A percentile compares a stretch with the other conserved stretches of the same genome.
These are phyloP conservation scores for Aristolochia contorta DNA, from an alignment of 164 flowering plant genomes.

Conservation along the genomic window DNA sequence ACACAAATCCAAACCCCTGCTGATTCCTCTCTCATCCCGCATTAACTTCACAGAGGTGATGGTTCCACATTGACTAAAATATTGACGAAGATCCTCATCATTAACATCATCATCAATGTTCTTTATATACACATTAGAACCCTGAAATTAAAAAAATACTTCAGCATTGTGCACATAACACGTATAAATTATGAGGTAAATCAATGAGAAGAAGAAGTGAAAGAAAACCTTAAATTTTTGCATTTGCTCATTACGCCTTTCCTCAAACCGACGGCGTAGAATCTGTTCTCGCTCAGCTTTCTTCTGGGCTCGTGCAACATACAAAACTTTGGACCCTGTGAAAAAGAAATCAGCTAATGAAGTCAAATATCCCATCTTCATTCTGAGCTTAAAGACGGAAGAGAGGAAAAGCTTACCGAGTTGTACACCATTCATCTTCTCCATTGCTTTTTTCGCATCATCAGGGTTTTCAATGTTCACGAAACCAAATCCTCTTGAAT, in stretches of 20 bases:
- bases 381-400: background rate
- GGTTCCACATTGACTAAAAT: constrained; percentile 66
- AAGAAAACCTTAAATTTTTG: constrained; percentile 48
- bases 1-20: constrained; percentile 92
- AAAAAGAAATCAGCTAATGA: constrained; percentile 1
- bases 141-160: constrained; percentile 27
- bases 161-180: background rate
- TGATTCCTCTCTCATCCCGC: constrained; percentile 68
- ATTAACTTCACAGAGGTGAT: constrained; percentile 70
- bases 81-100: constrained; percentile 53
- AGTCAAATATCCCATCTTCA: background rate
- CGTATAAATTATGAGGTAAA: background rate
- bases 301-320: constrained; percentile 88
- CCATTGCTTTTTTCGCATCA: constrained; percentile 62
- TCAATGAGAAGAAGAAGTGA: background rate
- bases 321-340: constrained; percentile 61
- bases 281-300: constrained; percentile 65
- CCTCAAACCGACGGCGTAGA: constrained; percentile 58
- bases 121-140: constrained; percentile 74
- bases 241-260: constrained; percentile 54
- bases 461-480: constrained; percentile 70
- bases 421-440: constrained; percentile 56
- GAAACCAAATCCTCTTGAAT: constrained; percentile 87
- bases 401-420: constrained; percentile 34
- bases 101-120: constrained; percentile 62